phyloP scores from a whole-genome alignment of 2,329 filamentous ascomycete genomes.

The Cryoendolithus antarcticus region DNA sequence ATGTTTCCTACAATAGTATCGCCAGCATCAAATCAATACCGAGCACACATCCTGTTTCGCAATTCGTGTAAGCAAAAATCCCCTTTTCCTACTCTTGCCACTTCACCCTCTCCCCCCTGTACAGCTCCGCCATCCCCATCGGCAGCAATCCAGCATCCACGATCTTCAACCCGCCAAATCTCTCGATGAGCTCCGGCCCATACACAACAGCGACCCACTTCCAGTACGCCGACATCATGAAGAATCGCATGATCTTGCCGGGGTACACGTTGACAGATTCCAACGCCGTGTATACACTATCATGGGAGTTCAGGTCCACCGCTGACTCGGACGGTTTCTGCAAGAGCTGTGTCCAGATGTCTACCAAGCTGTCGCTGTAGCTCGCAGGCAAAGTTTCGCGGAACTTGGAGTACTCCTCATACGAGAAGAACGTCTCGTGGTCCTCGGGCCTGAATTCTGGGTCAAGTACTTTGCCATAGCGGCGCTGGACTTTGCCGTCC shows the following conservation, averaged over 20 bases:
- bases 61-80: no score
- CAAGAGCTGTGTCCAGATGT: no score
- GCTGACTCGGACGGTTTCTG: no score
- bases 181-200: slow-evolving; percentile 13
- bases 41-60: no score
- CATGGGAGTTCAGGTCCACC: no score
- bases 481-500: no score
- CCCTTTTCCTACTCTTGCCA: slow-evolving; percentile 11
- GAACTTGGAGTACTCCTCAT: slow-evolving; percentile 32
- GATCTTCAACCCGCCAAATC: slow-evolving; percentile 15
- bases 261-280: no score
- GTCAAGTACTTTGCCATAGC: no score
- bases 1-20: no score
- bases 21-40: no score
- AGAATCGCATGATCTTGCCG: no score
- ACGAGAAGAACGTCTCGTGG: slow-evolving; percentile 29
- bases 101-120: slow-evolving; percentile 15
- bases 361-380: not conserved
- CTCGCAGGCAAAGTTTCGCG: slow-evolving; percentile 26
- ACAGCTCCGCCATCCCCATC: slow-evolving; percentile 15
- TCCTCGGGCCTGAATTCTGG: slow-evolving; percentile 4
- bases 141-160: slow-evolving; percentile 17
- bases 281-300: no score
- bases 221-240: slow-evolving; percentile 29
- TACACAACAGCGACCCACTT: slow-evolving; percentile 30